Evolutionary conservation across 2,329 filamentous ascomycete genomes (phyloP).

Genomic region (Helotiales sp.): DNA sequence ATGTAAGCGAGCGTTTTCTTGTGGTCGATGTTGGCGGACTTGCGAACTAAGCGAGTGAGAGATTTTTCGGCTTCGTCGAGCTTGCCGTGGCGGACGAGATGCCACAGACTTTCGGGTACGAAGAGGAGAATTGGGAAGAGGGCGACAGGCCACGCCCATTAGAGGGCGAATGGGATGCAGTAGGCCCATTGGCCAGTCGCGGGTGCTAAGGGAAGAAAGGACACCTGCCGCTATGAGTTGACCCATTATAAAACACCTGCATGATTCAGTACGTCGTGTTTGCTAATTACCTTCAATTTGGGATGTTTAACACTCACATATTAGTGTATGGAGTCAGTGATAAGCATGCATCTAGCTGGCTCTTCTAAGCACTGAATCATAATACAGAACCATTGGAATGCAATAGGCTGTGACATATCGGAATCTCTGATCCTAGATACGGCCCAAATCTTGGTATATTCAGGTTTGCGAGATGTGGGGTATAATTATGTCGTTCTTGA

Average conservation of each 20-base stretch:
- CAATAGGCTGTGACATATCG: slow-evolving; percentile 54
- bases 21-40: slow-evolving; percentile 20
- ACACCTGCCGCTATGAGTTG: slow-evolving; percentile 54
- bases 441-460: slow-evolving; percentile 51
- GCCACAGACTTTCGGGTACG: slow-evolving; percentile 55
- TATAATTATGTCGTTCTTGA: slow-evolving; percentile 61
- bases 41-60: slow-evolving; percentile 45
- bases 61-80: slow-evolving; percentile 51
- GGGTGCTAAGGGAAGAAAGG: slow-evolving; percentile 48
- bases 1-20: slow-evolving; percentile 52
- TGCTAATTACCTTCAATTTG: neutral
- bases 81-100: slow-evolving; percentile 51
- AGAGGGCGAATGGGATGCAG: slow-evolving; percentile 46
- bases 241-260: slow-evolving; percentile 53
- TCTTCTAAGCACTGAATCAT: neutral
- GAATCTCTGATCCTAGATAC: slow-evolving; percentile 52
- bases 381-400: slow-evolving; percentile 50
- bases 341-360: no score
- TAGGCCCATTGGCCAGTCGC: slow-evolving; percentile 45
- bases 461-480: slow-evolving; percentile 55
- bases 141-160: slow-evolving; percentile 54
- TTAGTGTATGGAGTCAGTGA: slow-evolving; percentile 52
- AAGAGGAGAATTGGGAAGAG: slow-evolving; percentile 50
- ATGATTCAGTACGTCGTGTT: neutral
- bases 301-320: slow-evolving; percentile 34